Evolutionary conservation across 2,329 filamentous ascomycete genomes (phyloP).

Genomic region (Fusarium abutilonis): DNA sequence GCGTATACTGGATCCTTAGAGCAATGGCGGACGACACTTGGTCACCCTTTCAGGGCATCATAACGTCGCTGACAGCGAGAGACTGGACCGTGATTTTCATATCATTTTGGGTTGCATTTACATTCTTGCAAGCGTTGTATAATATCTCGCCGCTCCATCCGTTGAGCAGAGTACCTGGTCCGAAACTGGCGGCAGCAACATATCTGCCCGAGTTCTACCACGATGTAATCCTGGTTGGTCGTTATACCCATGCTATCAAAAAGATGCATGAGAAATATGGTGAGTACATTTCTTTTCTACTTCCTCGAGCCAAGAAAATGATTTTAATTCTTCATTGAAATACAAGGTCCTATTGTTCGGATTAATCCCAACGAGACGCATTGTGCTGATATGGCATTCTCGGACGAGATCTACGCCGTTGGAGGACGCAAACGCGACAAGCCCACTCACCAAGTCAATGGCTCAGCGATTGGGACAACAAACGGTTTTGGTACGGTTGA

Average conservation of each 20-base stretch:
- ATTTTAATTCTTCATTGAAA: fast-evolving
- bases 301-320: not conserved
- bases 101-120: not conserved
- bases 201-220: slow-evolving; percentile 25
- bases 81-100: not conserved
- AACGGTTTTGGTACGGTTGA: slow-evolving; percentile 14
- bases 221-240: slow-evolving; percentile 22
- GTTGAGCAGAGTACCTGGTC: slow-evolving; percentile 16
- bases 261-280: slow-evolving; percentile 27
- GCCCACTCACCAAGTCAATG: slow-evolving; percentile 14
- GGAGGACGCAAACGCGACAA: slow-evolving; percentile 25
- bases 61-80: not conserved
- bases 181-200: slow-evolving; percentile 17
- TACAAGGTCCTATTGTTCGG: slow-evolving; percentile 12
- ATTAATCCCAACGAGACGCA: slow-evolving; percentile 19
- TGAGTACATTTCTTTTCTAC: not conserved
- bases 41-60: not conserved
- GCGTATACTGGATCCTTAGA: not conserved
- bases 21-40: not conserved
- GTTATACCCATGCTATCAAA: slow-evolving; percentile 19
- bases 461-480: slow-evolving; percentile 8
- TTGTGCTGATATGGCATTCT: slow-evolving; percentile 22
- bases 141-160: slow-evolving; percentile 25
- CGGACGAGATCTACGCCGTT: slow-evolving; percentile 19
- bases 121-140: slow-evolving; percentile 7